Percentiles rank a stretch among this genome's conserved stretches.
Evolutionary conservation across 179 eudicot genomes (phyloP).

Genomic region (Actinidia arguta): DNA sequence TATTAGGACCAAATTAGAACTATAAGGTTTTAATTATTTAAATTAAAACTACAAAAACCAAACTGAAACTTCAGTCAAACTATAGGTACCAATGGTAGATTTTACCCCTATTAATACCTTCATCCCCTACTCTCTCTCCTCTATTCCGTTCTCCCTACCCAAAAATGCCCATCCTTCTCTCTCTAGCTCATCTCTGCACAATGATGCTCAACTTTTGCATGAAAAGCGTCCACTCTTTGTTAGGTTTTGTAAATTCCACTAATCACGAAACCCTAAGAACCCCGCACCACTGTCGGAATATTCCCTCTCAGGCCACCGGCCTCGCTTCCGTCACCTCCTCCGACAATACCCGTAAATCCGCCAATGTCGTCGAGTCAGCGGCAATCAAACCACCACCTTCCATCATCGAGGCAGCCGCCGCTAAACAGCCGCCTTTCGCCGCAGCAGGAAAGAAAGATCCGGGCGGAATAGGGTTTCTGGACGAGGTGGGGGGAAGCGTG

Average conservation of each 20-base stretch:
- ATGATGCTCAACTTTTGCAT: conserved; percentile 33
- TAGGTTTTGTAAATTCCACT: conserved; percentile 5
- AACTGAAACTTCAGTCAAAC: too few relatives aligned
- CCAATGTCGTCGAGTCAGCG: conserved; percentile 16
- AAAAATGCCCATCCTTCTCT: neutral
- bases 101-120: neutral
- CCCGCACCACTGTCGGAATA: conserved; percentile 1
- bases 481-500: conserved; percentile 22
- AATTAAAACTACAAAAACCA: too few relatives aligned
- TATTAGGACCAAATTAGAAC: too few relatives aligned
- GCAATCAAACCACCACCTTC: neutral
- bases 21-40: too few relatives aligned
- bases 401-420: neutral
- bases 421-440: neutral
- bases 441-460: neutral
- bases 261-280: neutral
- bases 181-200: neutral
- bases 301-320: neutral
- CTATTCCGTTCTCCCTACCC: neutral
- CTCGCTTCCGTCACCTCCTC: conserved; percentile 5
- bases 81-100: too few relatives aligned
- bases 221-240: conserved; percentile 35
- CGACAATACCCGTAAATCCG: neutral
- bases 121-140: neutral
- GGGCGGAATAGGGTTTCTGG: conserved; percentile 21